Evolutionary conservation across 306 rosid genomes (phyloP), one percentile per base, ranked within the genome.

Genomic region (Prinsepia uniflora): DNA sequence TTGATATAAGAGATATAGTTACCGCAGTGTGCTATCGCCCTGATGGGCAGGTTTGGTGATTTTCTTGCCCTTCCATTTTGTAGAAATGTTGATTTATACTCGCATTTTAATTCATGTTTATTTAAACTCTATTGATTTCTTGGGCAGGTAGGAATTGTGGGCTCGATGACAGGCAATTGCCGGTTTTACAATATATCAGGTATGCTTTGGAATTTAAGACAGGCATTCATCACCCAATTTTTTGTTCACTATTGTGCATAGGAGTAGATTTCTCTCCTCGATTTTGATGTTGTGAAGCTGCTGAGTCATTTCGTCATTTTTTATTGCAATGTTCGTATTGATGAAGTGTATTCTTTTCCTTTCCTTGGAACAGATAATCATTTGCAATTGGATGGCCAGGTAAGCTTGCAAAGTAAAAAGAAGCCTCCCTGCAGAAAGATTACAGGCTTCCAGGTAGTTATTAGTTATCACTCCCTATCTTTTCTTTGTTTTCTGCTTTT

Each of bases 21-120:
- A 86, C 96, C 57, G 96, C 96, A 66, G 96, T 91, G 67, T 89
- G 96, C 77, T 95, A 91, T 85, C 86, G 79, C 67, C 99, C 99
- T 47, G 91, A 95, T 85, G 99, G 97, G 54, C 78, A 85, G 99
- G 99, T 94, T 72, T 70, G 77, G 19, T 73, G 46, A 59, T 48
- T 64, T 68, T 76, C 56, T 47, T 72, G 34, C 20, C 60, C 78
- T 81, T 74, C 52, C 60, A 22, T 83, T 68, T 52, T 45, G 40
- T 68, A 68, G 71, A 62, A 43, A 72, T 54, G 72, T 24, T 63
- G 60, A 65, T 40, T 22, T 39, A 50, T 20, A 12, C 14, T 54
- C 68, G 10, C 44, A 78, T 50, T 7, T 62, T 48, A 52, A 67
- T 56, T 59, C 40, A 65, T 78, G 34, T 20, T 43, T 75, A 72